phyloP scores from a whole-genome alignment of 169 alveolate genomes.

The Cryptosporidium canis region DNA sequence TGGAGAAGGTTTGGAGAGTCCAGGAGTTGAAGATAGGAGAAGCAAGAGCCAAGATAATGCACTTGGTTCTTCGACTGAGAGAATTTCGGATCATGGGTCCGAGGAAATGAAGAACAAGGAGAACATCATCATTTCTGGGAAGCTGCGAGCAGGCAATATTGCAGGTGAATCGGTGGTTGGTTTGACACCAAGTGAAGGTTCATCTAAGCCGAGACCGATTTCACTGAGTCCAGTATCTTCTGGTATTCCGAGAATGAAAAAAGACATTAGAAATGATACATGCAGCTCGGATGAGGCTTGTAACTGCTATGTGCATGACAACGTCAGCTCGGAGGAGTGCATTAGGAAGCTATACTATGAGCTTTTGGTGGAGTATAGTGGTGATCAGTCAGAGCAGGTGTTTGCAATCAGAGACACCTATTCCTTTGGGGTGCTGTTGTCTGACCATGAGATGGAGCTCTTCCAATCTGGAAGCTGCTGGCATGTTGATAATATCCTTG shows the following conservation, averaged over 20 bases:
- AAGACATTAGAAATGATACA: neutral
- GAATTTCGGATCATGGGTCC: neutral
- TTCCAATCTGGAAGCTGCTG: slow-evolving; percentile 83
- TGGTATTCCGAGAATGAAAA: neutral
- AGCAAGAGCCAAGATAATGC: neutral
- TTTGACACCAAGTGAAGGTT: neutral
- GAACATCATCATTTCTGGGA: neutral
- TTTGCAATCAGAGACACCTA: slow-evolving; percentile 75
- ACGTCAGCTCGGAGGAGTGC: slow-evolving; percentile 36
- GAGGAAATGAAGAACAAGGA: neutral
- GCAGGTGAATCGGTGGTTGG: neutral
- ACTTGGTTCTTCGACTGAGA: neutral
- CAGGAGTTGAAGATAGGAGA: neutral
- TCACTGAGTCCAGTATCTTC: neutral
- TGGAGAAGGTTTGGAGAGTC: neutral
- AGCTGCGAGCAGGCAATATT: neutral
- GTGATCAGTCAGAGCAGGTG: slow-evolving; percentile 54
- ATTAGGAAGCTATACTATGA: slow-evolving; percentile 73
- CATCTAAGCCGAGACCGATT: neutral
- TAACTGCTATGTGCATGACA: slow-evolving; percentile 52
- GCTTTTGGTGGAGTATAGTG: slow-evolving; percentile 66
- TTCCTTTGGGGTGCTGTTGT: slow-evolving; percentile 75
- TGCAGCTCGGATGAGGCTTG: slow-evolving; percentile 64
- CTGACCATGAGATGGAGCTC: slow-evolving; percentile 74
- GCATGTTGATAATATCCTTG: slow-evolving; percentile 81